These are phyloP conservation scores for Penicillium cataractarum DNA, from an alignment of 495 filamentous ascomycete genomes.

Conservation along the genomic window DNA sequence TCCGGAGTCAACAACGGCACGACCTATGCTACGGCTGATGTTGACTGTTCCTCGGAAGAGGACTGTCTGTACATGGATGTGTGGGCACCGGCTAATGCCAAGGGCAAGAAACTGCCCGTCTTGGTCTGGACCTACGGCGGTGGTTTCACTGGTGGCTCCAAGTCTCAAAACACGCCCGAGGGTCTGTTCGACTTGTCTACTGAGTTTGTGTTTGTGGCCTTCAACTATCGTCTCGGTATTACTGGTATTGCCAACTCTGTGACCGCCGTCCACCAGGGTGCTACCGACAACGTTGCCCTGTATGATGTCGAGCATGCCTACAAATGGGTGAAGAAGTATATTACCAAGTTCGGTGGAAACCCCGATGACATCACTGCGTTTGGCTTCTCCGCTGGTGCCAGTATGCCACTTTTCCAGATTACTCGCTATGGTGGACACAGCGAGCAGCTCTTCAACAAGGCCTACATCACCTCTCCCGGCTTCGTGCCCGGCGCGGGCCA, in stretches of 20 bases:
- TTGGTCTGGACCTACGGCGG: constrained; percentile 48
- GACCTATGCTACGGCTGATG: constrained; percentile 45
- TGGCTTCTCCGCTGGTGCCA: constrained; percentile 47
- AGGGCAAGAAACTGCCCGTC: constrained; percentile 38
- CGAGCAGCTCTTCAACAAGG: constrained; percentile 37
- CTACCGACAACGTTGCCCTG: constrained; percentile 52
- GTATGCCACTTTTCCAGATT: constrained; percentile 46
- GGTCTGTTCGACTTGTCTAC: constrained; percentile 38
- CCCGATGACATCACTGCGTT: constrained; percentile 46
- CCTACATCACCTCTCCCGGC: constrained; percentile 43
- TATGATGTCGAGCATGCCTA: constrained; percentile 54
- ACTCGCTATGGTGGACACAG: constrained; percentile 38
- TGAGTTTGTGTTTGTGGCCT: constrained; percentile 47
- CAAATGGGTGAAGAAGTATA: constrained; percentile 39
- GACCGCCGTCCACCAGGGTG: constrained; percentile 33
- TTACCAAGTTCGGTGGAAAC: constrained; percentile 51
- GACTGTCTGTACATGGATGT: constrained; percentile 49
- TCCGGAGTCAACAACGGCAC: constrained; percentile 54
- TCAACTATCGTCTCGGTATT: constrained; percentile 56
- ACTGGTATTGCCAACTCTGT: constrained; percentile 58
- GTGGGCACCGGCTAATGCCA: constrained; percentile 35
- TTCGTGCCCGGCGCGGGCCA: constrained; percentile 38
- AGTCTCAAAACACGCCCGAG: constrained; percentile 30
- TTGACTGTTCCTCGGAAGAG: constrained; percentile 45
- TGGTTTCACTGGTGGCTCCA: constrained; percentile 42